phyloP scores from a whole-genome alignment of 2,329 filamentous ascomycete genomes.

The Chlorencoelia australis region DNA sequence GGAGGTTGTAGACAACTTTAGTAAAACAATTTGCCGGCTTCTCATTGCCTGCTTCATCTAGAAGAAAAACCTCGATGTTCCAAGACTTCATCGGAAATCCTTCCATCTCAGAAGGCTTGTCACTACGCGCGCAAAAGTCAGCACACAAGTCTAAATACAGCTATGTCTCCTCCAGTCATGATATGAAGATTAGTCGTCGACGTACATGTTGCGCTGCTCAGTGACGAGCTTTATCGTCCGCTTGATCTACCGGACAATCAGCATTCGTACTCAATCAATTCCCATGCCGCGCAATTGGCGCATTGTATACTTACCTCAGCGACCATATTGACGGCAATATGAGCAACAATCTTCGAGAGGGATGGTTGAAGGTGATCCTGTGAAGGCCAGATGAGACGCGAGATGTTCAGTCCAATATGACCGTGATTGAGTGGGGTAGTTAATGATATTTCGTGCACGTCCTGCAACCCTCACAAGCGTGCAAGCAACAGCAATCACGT shows the following conservation, averaged over 20 bases:
- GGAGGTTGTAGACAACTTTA: slow-evolving; percentile 85
- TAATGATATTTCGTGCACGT: no score
- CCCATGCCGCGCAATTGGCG: no score
- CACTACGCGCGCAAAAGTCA: slow-evolving; percentile 37
- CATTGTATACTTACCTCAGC: slow-evolving; percentile 20
- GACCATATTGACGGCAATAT: slow-evolving; percentile 21
- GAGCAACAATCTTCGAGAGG: background rate
- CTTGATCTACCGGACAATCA: slow-evolving; percentile 47
- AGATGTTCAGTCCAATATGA: no score
- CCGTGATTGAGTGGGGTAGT: no score
- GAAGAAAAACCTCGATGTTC: slow-evolving; percentile 75
- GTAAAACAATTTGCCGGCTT: slow-evolving; percentile 77
- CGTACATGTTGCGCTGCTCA: slow-evolving; percentile 62
- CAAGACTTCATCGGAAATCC: slow-evolving; percentile 90
- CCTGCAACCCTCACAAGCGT: no score
- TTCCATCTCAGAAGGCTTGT: slow-evolving; percentile 71
- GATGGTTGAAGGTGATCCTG: slow-evolving; percentile 1
- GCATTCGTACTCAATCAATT: background rate
- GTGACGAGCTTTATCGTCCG: slow-evolving; percentile 88
- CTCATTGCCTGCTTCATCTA: slow-evolving; percentile 81
- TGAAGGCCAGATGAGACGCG: no score
- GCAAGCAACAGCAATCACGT: no score
- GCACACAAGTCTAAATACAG: slow-evolving; percentile 4
- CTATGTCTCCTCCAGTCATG: background rate
- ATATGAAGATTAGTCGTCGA: slow-evolving; percentile 31